Conservation (phyloP, 83 land plant species). For the Thuja plicata region DNA sequence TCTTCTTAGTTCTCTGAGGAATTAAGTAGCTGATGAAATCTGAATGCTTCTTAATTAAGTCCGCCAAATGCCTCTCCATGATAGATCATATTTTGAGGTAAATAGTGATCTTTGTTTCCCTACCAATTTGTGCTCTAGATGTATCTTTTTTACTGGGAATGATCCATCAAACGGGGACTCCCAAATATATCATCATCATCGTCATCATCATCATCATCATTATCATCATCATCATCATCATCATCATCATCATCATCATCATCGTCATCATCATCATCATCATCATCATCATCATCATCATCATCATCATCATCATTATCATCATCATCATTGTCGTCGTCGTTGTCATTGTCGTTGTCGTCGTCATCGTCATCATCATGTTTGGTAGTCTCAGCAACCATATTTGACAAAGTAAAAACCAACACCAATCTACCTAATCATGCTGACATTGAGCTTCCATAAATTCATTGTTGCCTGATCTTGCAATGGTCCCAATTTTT, state of each 20-base stretch:
- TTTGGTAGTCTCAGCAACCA: slow-evolving; percentile 49
- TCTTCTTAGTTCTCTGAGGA: slow-evolving; percentile 74
- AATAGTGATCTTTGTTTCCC: slow-evolving; percentile 51
- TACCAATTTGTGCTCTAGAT: slow-evolving; percentile 37
- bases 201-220: slow-evolving; percentile 52
- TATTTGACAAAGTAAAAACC: slow-evolving; percentile 57
- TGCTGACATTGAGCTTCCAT: slow-evolving; percentile 63
- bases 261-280: slow-evolving; percentile 59
- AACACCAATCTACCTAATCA: slow-evolving; percentile 65
- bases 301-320: slow-evolving; percentile 62
- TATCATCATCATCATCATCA: slow-evolving; percentile 52
- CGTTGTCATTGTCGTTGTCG: too few relatives aligned
- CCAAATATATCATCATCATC: slow-evolving; percentile 64
- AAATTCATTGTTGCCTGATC: slow-evolving; percentile 63
- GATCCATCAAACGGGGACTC: slow-evolving; percentile 66
- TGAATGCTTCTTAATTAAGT: slow-evolving; percentile 73
- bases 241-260: slow-evolving; percentile 61
- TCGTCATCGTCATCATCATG: slow-evolving; percentile 59
- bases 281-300: slow-evolving; percentile 59
- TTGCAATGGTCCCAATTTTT: slow-evolving; percentile 63
- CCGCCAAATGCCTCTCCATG: background rate
- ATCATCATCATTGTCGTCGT: slow-evolving; percentile 48
- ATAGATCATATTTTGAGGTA: slow-evolving; percentile 55
- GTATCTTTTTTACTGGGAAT: slow-evolving; percentile 51
- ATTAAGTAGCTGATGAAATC: slow-evolving; percentile 84